Evolutionary conservation across 2,329 filamentous ascomycete genomes (phyloP).

Genomic region (Aspergillus hiratsukae): DNA sequence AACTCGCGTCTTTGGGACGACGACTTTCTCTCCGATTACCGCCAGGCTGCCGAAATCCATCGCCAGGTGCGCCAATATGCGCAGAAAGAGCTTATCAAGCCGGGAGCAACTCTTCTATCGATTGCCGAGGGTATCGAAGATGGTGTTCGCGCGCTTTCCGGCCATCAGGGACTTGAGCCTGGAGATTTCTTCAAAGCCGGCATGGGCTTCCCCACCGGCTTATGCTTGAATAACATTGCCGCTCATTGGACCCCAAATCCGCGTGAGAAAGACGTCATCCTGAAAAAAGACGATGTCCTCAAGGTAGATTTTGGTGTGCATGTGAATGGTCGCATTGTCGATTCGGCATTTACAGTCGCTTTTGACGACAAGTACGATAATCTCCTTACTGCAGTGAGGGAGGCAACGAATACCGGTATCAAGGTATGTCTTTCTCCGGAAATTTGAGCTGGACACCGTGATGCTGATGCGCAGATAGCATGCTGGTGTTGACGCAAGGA

Average conservation of each 20-base stretch:
- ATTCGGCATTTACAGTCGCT: slow-evolving; percentile 74
- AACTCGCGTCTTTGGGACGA: slow-evolving; percentile 40
- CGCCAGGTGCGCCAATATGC: slow-evolving; percentile 52
- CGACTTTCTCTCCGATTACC: slow-evolving; percentile 50
- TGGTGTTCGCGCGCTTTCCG: slow-evolving; percentile 48
- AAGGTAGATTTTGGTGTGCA: slow-evolving; percentile 82
- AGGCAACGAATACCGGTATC: slow-evolving; percentile 47
- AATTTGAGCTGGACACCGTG: background rate
- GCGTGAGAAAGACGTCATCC: slow-evolving; percentile 62
- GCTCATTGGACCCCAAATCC: slow-evolving; percentile 57
- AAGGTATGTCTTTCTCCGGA: slow-evolving; percentile 25
- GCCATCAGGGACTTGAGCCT: slow-evolving; percentile 48
- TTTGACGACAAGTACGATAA: slow-evolving; percentile 73
- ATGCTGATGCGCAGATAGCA: slow-evolving; percentile 24
- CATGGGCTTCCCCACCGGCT: slow-evolving; percentile 54
- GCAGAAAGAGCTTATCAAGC: slow-evolving; percentile 44
- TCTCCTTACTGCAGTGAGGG: slow-evolving; percentile 61
- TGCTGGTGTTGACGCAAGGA: slow-evolving; percentile 53
- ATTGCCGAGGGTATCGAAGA: slow-evolving; percentile 54
- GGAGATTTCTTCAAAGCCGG: slow-evolving; percentile 50
- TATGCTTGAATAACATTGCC: slow-evolving; percentile 51
- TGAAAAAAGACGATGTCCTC: slow-evolving; percentile 71
- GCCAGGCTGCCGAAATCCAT: slow-evolving; percentile 54
- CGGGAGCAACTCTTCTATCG: slow-evolving; percentile 46
- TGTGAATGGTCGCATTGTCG: slow-evolving; percentile 73